These are phyloP conservation scores for Xylaria telfairii DNA, from an alignment of 495 filamentous ascomycete genomes.

Conservation along the genomic window DNA sequence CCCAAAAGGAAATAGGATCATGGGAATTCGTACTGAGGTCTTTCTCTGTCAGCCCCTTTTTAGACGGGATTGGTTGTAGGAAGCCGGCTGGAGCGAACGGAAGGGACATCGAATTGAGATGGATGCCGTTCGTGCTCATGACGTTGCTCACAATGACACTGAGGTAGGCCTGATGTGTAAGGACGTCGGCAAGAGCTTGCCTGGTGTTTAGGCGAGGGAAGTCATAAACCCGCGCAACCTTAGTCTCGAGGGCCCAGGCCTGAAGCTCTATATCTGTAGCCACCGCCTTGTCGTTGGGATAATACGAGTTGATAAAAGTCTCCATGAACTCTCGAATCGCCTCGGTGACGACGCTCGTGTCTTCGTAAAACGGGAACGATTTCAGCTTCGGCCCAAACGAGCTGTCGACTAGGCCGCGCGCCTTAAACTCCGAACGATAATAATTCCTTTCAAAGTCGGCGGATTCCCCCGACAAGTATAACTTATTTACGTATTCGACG, in stretches of 20 bases:
- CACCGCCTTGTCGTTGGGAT: constrained; percentile 28
- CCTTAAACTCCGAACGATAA: constrained; percentile 35
- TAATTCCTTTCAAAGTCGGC: constrained; percentile 44
- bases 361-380: constrained; percentile 45
- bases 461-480: constrained; percentile 1
- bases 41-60: constrained; percentile 33
- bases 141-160: constrained; percentile 14
- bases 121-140: constrained; percentile 40
- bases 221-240: constrained; percentile 32
- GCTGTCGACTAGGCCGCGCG: constrained; percentile 39
- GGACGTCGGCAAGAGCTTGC: constrained; percentile 38
- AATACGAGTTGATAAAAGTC: constrained; percentile 43
- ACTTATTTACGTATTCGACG: neutral
- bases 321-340: constrained; percentile 36
- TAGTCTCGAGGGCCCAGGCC: constrained; percentile 33
- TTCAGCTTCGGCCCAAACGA: constrained; percentile 39
- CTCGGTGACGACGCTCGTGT: constrained; percentile 34
- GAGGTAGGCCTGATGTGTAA: constrained; percentile 45
- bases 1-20: neutral
- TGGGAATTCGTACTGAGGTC: constrained; percentile 17
- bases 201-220: constrained; percentile 26
- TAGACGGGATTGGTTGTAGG: constrained; percentile 39
- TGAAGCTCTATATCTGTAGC: constrained; percentile 41
- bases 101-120: constrained; percentile 32
- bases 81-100: constrained; percentile 42